A percentile compares a stretch with the other conserved stretches of the same genome.
Conservation (phyloP, 2,329 filamentous ascomycete species). For the Ophiostoma sp. region DNA sequence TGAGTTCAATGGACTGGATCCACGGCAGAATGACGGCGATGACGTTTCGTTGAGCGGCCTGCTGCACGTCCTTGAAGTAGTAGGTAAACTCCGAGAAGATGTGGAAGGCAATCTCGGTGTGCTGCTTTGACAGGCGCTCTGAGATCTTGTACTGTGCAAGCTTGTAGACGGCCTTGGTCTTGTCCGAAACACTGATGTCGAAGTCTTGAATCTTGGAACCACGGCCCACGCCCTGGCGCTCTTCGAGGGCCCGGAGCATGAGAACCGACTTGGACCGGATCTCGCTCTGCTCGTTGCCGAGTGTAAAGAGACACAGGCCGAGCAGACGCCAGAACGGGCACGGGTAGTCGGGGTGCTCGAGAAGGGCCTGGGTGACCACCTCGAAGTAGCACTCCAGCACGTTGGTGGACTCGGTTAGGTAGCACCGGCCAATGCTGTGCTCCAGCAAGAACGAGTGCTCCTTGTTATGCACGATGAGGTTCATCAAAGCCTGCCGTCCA, state of each 20-base stretch:
- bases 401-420: constrained; percentile 75
- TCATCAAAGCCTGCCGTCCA: constrained; percentile 82
- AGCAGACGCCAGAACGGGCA: constrained; percentile 89
- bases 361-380: constrained; percentile 83
- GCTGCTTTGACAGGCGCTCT: constrained; percentile 81
- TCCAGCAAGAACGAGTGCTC: constrained; percentile 84
- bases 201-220: constrained; percentile 95
- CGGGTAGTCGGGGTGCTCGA: constrained; percentile 78
- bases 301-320: constrained; percentile 82
- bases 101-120: constrained; percentile 85
- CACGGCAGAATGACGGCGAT: constrained; percentile 93
- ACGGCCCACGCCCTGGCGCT: constrained; percentile 65
- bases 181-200: constrained; percentile 97
- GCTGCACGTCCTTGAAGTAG: constrained; percentile 85
- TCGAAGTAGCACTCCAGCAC: constrained; percentile 94
- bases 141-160: constrained; percentile 96
- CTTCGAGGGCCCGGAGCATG: constrained; percentile 77
- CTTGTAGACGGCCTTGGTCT: constrained; percentile 97
- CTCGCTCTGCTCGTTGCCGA: constrained; percentile 87
- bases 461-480: constrained; percentile 86
- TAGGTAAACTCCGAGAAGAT: constrained; percentile 94
- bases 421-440: constrained; percentile 89
- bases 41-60: constrained; percentile 85
- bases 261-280: constrained; percentile 85
- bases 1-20: constrained; percentile 92